A percentile compares a stretch with the other conserved stretches of the same genome.
phyloP scores from a whole-genome alignment of 2,329 filamentous ascomycete genomes.

The Fusarium vanettenii region DNA sequence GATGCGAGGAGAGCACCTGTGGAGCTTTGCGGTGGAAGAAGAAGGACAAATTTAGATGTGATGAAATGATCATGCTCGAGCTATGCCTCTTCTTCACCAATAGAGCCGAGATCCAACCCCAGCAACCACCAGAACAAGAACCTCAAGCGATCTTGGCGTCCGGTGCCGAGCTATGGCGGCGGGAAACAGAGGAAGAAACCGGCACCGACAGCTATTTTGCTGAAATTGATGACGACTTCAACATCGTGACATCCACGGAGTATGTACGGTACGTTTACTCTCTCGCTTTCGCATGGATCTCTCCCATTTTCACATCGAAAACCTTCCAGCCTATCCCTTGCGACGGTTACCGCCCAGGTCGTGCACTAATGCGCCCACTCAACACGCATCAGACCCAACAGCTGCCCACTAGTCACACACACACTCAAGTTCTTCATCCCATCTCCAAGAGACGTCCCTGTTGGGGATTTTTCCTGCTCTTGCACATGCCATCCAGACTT shows the following conservation, averaged over 20 bases:
- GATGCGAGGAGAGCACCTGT: constrained; percentile 20
- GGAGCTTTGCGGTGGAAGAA: constrained; percentile 34
- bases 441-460: constrained; percentile 19
- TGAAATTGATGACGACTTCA: background rate
- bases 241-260: constrained; percentile 1
- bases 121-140: constrained; percentile 15
- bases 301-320: constrained; percentile 3
- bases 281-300: constrained; percentile 5
- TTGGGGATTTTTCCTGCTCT: background rate
- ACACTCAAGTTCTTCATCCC: background rate
- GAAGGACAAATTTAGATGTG: constrained; percentile 6
- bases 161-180: constrained; percentile 9
- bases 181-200: constrained; percentile 18
- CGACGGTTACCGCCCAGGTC: constrained; percentile 20
- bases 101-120: constrained; percentile 34
- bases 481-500: background rate
- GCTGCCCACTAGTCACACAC: background rate
- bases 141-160: constrained; percentile 37
- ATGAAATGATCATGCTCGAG: constrained; percentile 11
- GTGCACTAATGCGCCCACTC: constrained; percentile 45
- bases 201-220: constrained; percentile 1
- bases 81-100: constrained; percentile 22
- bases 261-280: background rate
- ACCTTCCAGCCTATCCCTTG: constrained; percentile 34
- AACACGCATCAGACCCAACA: constrained; percentile 26